A percentile compares a stretch with the other conserved stretches of the same genome.
Conservation (phyloP, 495 filamentous ascomycete species). For the Tuber aestivum region DNA sequence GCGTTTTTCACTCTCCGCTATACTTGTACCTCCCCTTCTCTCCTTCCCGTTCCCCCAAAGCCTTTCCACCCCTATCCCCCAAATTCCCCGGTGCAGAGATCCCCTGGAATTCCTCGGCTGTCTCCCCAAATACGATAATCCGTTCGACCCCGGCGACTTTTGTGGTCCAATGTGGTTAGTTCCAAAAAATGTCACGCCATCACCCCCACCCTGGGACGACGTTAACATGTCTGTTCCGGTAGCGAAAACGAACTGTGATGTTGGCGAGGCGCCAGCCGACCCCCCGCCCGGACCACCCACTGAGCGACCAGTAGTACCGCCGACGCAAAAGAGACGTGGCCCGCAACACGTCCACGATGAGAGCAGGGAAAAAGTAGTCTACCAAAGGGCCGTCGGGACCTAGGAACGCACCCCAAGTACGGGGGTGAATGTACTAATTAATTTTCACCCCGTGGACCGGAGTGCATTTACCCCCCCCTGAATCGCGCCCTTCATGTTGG, state of each 20-base stretch:
- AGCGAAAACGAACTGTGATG: too few species aligned
- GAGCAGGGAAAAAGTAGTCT: not conserved
- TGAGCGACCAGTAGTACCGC: not conserved
- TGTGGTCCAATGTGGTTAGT: not conserved
- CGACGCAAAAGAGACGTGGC: not conserved
- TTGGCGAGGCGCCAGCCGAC: not conserved
- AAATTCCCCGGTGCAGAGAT: not conserved
- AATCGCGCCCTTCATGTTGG: not conserved
- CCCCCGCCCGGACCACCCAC: not conserved
- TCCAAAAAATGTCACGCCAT: too few species aligned
- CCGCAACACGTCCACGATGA: too few species aligned
- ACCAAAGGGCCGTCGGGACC: not conserved
- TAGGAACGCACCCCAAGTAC: not conserved
- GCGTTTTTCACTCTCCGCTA: not conserved
- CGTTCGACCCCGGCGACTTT: not conserved
- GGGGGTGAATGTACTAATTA: not conserved
- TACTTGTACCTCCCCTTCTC: not conserved
- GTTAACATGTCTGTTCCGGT: too few species aligned
- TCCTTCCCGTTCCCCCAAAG: not conserved
- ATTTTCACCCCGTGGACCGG: not conserved
- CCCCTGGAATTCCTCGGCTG: not conserved
- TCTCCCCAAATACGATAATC: not conserved
- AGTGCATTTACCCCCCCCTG: not conserved
- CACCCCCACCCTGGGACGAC: not conserved
- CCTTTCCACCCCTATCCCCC: not conserved